Conservation (phyloP, 441 rosid species). For the Breynia disticha region DNA sequence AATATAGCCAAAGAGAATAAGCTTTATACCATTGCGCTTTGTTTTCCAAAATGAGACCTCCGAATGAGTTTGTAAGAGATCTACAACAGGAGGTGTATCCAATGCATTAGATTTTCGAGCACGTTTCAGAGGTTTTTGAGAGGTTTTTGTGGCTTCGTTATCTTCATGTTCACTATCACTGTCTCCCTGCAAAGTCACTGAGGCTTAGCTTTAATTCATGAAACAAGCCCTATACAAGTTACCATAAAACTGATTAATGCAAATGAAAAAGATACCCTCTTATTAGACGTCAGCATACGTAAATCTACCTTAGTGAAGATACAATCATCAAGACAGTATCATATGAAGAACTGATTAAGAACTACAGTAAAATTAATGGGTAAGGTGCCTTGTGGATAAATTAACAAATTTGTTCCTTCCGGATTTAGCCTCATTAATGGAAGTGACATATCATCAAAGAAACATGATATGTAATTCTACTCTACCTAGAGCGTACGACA, state of each 20-base stretch:
- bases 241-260: neutral
- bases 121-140: constrained; percentile 52
- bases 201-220: constrained; percentile 3
- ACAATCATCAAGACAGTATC: neutral
- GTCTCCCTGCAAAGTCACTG: constrained; percentile 46
- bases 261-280: neutral
- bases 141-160: constrained; percentile 35
- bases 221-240: too few species aligned
- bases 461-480: too few species aligned
- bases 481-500: too few species aligned
- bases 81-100: constrained; percentile 38
- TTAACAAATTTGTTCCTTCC: too few species aligned
- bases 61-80: constrained; percentile 29
- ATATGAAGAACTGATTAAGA: too few species aligned
- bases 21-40: constrained; percentile 49
- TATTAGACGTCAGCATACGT: too few species aligned
- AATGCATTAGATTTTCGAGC: constrained; percentile 39
- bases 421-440: too few species aligned
- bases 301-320: too few species aligned
- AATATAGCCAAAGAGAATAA: neutral
- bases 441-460: too few species aligned
- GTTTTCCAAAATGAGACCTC: constrained; percentile 55
- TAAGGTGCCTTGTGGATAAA: too few species aligned
- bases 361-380: too few species aligned
- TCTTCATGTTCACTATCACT: constrained; percentile 72